Conservation (phyloP, 2,329 filamentous ascomycete species). For the Microdochium paspali region DNA sequence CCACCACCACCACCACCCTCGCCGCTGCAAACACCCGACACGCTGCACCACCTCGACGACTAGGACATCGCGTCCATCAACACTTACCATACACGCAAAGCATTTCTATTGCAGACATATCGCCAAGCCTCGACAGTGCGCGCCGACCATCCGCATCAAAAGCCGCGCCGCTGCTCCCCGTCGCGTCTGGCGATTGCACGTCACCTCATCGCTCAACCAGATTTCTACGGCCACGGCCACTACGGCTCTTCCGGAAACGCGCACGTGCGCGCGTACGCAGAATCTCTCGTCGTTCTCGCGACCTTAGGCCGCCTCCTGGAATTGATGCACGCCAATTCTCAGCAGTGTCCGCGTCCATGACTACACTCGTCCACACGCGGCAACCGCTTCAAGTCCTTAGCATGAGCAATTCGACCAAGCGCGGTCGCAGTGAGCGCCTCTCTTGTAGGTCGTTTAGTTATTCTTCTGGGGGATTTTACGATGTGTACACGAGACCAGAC, state of each 20-base stretch:
- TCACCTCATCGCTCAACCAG: too few relatives aligned
- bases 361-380: slow-evolving; percentile 56
- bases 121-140: background rate
- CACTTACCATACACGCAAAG: background rate
- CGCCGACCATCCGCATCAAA: too few relatives aligned
- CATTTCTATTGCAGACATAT: background rate
- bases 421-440: slow-evolving; percentile 55
- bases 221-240: too few relatives aligned
- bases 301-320: slow-evolving; percentile 2
- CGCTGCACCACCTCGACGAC: background rate
- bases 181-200: too few relatives aligned
- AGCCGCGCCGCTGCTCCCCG: too few relatives aligned
- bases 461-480: too few relatives aligned
- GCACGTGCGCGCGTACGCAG: background rate
- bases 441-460: slow-evolving; percentile 50
- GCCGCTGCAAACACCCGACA: background rate
- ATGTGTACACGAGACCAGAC: too few relatives aligned
- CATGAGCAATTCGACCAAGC: slow-evolving; percentile 56
- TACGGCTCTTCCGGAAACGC: too few relatives aligned
- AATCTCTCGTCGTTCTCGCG: background rate
- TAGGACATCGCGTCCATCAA: background rate
- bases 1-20: background rate
- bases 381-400: slow-evolving; percentile 58
- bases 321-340: slow-evolving; percentile 17
- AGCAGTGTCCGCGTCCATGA: slow-evolving; percentile 48